These are phyloP conservation scores for Aspergillus panamensis DNA, from an alignment of 495 filamentous ascomycete genomes.

Conservation along the genomic window DNA sequence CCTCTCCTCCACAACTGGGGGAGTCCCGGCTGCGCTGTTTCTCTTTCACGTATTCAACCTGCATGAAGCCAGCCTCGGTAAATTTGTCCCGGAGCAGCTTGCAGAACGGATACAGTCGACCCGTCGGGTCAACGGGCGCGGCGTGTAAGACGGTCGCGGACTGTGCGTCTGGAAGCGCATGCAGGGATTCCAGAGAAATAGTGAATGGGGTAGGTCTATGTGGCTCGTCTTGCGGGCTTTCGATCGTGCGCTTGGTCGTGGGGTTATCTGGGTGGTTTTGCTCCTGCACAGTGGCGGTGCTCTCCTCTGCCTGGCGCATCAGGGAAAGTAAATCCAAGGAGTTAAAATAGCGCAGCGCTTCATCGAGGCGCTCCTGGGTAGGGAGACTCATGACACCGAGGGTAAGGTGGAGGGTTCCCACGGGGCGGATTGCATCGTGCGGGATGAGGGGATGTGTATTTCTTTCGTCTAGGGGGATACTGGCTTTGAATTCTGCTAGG, in stretches of 20 bases:
- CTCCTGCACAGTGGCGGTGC: background rate
- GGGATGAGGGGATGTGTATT: slow-evolving; percentile 36
- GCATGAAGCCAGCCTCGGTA: slow-evolving; percentile 57
- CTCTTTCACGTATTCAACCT: slow-evolving; percentile 40
- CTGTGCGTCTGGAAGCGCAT: slow-evolving; percentile 32
- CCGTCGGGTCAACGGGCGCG: slow-evolving; percentile 52
- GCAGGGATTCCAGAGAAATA: slow-evolving; percentile 39
- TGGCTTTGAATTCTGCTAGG: slow-evolving; percentile 57
- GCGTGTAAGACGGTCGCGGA: slow-evolving; percentile 53
- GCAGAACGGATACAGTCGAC: slow-evolving; percentile 60
- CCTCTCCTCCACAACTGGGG: background rate
- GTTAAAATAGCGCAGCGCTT: slow-evolving; percentile 54
- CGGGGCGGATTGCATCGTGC: slow-evolving; percentile 64
- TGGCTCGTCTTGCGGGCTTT: background rate
- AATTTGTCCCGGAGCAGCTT: slow-evolving; percentile 58
- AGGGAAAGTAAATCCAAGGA: slow-evolving; percentile 51
- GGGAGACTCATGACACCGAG: slow-evolving; percentile 81
- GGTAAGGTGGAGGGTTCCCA: slow-evolving; percentile 81
- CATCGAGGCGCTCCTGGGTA: slow-evolving; percentile 50
- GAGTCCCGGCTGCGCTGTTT: slow-evolving; percentile 1
- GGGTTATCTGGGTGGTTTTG: too few relatives aligned
- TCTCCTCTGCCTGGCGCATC: slow-evolving; percentile 33
- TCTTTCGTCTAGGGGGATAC: slow-evolving; percentile 36
- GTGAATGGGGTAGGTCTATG: slow-evolving; percentile 18
- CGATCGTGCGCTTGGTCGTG: background rate